Base-by-base conservation (phyloP, 228 moss, liverwort and hornwort genomes). In the Sphagnum magellanicum region DNA sequence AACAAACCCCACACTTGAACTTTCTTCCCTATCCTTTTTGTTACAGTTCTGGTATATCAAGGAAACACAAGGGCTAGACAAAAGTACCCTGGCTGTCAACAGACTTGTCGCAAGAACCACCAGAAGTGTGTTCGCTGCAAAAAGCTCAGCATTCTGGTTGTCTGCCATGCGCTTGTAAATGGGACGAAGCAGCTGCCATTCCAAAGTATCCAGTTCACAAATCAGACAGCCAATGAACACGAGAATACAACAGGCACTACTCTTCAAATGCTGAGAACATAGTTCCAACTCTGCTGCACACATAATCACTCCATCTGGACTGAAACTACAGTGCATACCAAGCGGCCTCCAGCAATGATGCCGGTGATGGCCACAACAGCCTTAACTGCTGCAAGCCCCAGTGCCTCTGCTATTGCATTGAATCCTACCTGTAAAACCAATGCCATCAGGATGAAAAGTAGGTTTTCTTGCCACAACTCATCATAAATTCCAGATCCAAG, bases 81-180 rank as follows among this genome's bases (percentile, higher is more conserved):
- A 32, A 32, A 32, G 49, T 84, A 94, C 94, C 94, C 94, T 80
- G 14, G 94, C 94, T 75, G 94, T 94, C 88, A 94, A 72, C 16
- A 94, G 79, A 77, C 94, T 94, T 62, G 94, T 94, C 51, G 89
- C 91, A 62, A 94, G 75, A 64, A 94, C 94, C 64, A 94, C 91
- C 51, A 94, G 82, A 52, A 94, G 81, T 53, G 91, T 94, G 64
- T 91, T 94, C 50, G 94, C 94, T 53, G 94, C 94, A 79, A 94
- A 94, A 13, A 94, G 91, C 65, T 94, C 91, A 66, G 91, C 87
- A 52, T 94, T 94, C 72, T 89, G 89, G 84, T 94, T 94, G 61
- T 94, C 94, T 70, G 94, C 94, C 89, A 94, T 94, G 67, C 87
- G 86, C 81, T 91, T 94, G 73, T 94, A 94, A 57, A 94, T 81